Evolutionary conservation across 768 basidiomycete genomes (phyloP).

Genomic region (Coprinellus micaceus): DNA sequence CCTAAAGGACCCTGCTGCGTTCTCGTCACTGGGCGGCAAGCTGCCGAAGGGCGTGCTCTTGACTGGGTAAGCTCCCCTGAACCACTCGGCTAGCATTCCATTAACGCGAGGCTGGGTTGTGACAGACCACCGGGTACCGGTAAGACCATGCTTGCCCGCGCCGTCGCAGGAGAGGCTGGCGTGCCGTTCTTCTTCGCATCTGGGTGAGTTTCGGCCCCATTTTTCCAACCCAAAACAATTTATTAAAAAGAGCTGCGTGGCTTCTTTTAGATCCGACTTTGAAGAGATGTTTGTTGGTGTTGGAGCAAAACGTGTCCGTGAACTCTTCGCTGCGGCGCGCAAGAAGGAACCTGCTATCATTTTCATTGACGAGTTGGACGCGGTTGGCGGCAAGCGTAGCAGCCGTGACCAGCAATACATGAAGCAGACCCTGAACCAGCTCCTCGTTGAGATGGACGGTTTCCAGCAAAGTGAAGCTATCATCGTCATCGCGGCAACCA

Average conservation of each 20-base stretch:
- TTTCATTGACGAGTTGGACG: constrained; percentile 96
- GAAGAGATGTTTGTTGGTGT: constrained; percentile 98
- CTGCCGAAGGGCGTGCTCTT: constrained; percentile 90
- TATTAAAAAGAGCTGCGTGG: constrained; percentile 10
- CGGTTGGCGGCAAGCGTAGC: constrained; percentile 86
- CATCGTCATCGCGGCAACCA: constrained; percentile 95
- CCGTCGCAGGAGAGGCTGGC: constrained; percentile 95
- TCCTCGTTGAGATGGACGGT: constrained; percentile 96
- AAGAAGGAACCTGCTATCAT: constrained; percentile 97
- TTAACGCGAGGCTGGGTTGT: constrained; percentile 7
- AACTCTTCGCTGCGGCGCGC: constrained; percentile 89
- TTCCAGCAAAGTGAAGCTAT: constrained; percentile 92
- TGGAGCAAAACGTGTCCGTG: constrained; percentile 92
- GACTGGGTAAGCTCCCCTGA: constrained; percentile 51
- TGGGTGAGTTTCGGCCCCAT: constrained; percentile 57
- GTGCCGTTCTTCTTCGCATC: constrained; percentile 98
- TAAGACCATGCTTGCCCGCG: constrained; percentile 96
- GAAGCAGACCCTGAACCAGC: constrained; percentile 94
- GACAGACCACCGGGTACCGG: constrained; percentile 83
- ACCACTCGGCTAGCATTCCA: neutral
- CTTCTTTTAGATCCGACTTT: constrained; percentile 75
- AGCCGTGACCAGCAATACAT: constrained; percentile 82
- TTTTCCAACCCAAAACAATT: neutral
- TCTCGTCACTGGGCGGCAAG: constrained; percentile 89
- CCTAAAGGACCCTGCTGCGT: constrained; percentile 87